Conservation (phyloP, 176 grass and related monocot genomes). For the Luzula sylvatica region DNA sequence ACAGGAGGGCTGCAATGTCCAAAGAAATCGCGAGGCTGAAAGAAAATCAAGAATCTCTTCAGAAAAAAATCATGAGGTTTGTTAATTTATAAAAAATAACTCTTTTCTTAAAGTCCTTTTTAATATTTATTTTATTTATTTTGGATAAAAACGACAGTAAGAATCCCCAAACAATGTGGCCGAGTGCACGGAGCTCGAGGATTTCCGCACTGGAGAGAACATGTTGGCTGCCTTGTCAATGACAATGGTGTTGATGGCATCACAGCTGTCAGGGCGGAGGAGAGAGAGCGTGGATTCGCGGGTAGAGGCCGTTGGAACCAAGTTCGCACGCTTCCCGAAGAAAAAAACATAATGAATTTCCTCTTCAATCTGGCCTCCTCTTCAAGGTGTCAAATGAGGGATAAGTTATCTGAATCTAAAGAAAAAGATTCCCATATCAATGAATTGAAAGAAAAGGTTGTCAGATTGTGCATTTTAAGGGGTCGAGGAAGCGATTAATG, state of each 20-base stretch:
- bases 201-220: conserved; percentile 90
- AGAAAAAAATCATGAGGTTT: conserved; percentile 50
- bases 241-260: conserved; percentile 69
- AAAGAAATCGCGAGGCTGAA: conserved; percentile 85
- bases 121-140: background rate
- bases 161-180: conserved; percentile 83
- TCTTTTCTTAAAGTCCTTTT: background rate
- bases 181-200: conserved; percentile 85
- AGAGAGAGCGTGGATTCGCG: conserved; percentile 56
- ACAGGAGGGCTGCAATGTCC: conserved; percentile 70
- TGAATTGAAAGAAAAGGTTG: conserved; percentile 87
- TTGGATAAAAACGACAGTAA: conserved; percentile 15
- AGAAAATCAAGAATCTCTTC: conserved; percentile 47
- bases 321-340: conserved; percentile 68
- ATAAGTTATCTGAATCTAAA: conserved; percentile 47
- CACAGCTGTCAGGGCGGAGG: conserved; percentile 85
- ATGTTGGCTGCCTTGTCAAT: conserved; percentile 81
- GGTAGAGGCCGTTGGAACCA: conserved; percentile 83
- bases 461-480: conserved; percentile 42
- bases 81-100: no score
- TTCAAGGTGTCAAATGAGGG: conserved; percentile 65
- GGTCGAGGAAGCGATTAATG: no score
- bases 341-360: conserved; percentile 71
- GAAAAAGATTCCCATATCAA: conserved; percentile 50
- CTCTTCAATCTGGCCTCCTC: conserved; percentile 71